A percentile compares a stretch with the other conserved stretches of the same genome.
Evolutionary conservation across 208 protist genomes (phyloP).

Genomic region (Strigomonas culicis): DNA sequence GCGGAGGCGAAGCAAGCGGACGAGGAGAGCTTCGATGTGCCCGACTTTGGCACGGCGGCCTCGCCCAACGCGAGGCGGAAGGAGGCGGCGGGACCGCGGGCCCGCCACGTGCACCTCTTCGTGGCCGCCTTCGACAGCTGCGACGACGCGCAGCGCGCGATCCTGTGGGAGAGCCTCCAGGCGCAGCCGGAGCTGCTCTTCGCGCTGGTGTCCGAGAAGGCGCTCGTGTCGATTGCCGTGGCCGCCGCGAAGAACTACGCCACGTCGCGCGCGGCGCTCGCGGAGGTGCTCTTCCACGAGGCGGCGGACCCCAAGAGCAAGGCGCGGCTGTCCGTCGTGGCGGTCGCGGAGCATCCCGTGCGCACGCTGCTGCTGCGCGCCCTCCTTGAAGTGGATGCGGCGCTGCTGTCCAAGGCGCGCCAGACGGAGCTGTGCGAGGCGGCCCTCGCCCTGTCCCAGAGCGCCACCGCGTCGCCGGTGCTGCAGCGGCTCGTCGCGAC

Average conservation of each 20-base stretch:
- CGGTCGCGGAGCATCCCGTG: conserved; percentile 55
- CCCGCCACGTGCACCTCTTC: conserved; percentile 50
- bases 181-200: conserved; percentile 25
- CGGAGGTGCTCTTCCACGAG: conserved; percentile 12
- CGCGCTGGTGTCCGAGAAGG: conserved; percentile 32
- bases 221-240: conserved; percentile 25
- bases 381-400: conserved; percentile 54
- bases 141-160: conserved; percentile 58
- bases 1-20: conserved; percentile 12
- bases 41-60: conserved; percentile 55
- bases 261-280: conserved; percentile 17
- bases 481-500: conserved; percentile 76
- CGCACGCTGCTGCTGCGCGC: conserved; percentile 69
- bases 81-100: neutral
- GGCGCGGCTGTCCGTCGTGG: conserved; percentile 21
- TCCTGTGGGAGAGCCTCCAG: conserved; percentile 46
- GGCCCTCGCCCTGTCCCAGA: conserved; percentile 37
- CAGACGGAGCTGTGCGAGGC: conserved; percentile 21
- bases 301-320: neutral
- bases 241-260: conserved; percentile 33
- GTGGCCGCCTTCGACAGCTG: conserved; percentile 63
- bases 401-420: conserved; percentile 18
- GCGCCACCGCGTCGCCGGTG: conserved; percentile 69
- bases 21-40: conserved; percentile 50
- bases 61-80: neutral